A percentile compares a stretch with the other conserved stretches of the same genome.
These are phyloP conservation scores for Boletus pseudopeckii DNA, from an alignment of 768 basidiomycete species.

Conservation along the genomic window DNA sequence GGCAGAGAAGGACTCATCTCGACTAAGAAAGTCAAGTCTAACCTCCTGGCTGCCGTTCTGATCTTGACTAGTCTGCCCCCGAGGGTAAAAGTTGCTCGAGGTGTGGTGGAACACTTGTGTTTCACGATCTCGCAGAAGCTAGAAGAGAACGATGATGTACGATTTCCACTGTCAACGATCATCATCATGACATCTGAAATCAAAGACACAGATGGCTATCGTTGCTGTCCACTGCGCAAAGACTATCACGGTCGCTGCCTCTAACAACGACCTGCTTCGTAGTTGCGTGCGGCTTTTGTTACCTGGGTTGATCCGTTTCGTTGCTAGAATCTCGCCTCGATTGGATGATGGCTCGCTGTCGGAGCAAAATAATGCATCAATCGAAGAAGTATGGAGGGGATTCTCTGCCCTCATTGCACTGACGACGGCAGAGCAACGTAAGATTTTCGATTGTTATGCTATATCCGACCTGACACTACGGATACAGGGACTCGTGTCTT, in stretches of 20 bases:
- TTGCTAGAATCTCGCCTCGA: constrained; percentile 63
- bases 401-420: constrained; percentile 62
- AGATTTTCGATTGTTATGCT: constrained; percentile 27
- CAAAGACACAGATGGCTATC: constrained; percentile 55
- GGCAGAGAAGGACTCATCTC: constrained; percentile 77
- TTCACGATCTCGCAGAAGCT: constrained; percentile 82
- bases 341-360: constrained; percentile 55
- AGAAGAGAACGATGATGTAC: constrained; percentile 64
- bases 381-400: constrained; percentile 81
- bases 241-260: constrained; percentile 73
- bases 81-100: constrained; percentile 61
- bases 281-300: constrained; percentile 71
- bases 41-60: constrained; percentile 81
- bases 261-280: constrained; percentile 63
- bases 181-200: constrained; percentile 3
- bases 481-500: constrained; percentile 60
- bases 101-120: constrained; percentile 80
- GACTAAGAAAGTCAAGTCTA: constrained; percentile 83
- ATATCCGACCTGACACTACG: constrained; percentile 11
- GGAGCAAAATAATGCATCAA: constrained; percentile 56
- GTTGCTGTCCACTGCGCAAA: constrained; percentile 89
- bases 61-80: constrained; percentile 77
- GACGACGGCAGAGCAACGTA: constrained; percentile 60
- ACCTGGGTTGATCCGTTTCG: constrained; percentile 77
- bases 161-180: constrained; percentile 12